These are phyloP conservation scores for Incumbomyces lentus DNA, from an alignment of 2,329 filamentous ascomycete species.

Conservation along the genomic window DNA sequence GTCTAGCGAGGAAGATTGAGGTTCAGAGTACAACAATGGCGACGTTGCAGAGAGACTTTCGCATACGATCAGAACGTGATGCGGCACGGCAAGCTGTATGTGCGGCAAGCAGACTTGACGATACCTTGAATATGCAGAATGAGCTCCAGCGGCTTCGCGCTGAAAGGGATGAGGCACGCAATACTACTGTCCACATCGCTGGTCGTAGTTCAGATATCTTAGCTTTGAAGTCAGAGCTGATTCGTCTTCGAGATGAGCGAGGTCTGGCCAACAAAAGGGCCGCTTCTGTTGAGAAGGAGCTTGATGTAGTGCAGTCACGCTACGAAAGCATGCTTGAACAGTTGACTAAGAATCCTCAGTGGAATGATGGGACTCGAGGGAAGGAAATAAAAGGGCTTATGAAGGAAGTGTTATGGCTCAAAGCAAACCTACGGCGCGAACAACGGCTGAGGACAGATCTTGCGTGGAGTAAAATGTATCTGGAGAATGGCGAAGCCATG, in stretches of 20 bases:
- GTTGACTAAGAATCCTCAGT: slow-evolving; percentile 25
- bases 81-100: slow-evolving; percentile 30
- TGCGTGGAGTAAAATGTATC: slow-evolving; percentile 76
- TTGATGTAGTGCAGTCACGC: slow-evolving; percentile 45
- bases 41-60: slow-evolving; percentile 22
- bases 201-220: slow-evolving; percentile 59
- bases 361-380: slow-evolving; percentile 39
- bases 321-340: slow-evolving; percentile 52
- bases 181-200: slow-evolving; percentile 60
- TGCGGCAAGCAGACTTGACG: slow-evolving; percentile 39
- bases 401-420: slow-evolving; percentile 85
- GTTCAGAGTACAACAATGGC: slow-evolving; percentile 59
- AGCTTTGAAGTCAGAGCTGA: slow-evolving; percentile 48
- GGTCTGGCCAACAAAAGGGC: slow-evolving; percentile 31
- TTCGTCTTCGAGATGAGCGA: slow-evolving; percentile 45
- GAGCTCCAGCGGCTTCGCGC: slow-evolving; percentile 48
- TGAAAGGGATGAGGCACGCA: slow-evolving; percentile 32
- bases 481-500: slow-evolving; percentile 63
- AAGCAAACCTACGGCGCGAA: slow-evolving; percentile 70
- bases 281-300: slow-evolving; percentile 30
- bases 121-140: slow-evolving; percentile 40
- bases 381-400: slow-evolving; percentile 69
- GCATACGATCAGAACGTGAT: slow-evolving; percentile 2
- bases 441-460: slow-evolving; percentile 68
- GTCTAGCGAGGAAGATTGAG: slow-evolving; percentile 61